Evolutionary conservation across 2,329 filamentous ascomycete genomes (phyloP).

Genomic region (Stachybotrys echinatus): DNA sequence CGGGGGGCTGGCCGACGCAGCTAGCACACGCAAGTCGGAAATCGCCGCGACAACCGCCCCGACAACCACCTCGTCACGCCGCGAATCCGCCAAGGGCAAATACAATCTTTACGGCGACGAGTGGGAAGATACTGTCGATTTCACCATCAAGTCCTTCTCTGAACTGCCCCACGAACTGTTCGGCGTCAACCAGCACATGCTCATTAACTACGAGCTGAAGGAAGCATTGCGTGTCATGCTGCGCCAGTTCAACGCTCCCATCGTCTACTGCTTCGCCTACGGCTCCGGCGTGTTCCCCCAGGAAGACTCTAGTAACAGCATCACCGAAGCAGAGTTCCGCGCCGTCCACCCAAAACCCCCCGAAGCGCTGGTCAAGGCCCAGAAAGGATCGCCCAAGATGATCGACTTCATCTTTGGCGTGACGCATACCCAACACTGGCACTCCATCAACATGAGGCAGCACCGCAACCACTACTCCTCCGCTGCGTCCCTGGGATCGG

Average conservation of each 20-base stretch:
- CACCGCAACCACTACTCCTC: constrained; percentile 91
- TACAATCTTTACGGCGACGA: constrained; percentile 32
- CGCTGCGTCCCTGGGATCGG: constrained; percentile 78
- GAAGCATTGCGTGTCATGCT: constrained; percentile 81
- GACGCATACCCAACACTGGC: constrained; percentile 92
- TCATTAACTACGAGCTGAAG: constrained; percentile 94
- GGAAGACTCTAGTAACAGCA: constrained; percentile 41
- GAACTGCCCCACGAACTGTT: constrained; percentile 53
- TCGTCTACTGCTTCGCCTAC: constrained; percentile 95
- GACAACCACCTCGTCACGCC: constrained; percentile 11
- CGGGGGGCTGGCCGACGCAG: neutral
- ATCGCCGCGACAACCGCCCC: constrained; percentile 4
- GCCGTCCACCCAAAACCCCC: constrained; percentile 80
- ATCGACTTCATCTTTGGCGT: constrained; percentile 99
- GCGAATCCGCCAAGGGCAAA: constrained; percentile 21
- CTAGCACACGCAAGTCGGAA: neutral
- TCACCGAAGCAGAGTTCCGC: constrained; percentile 51
- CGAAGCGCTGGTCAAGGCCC: constrained; percentile 73
- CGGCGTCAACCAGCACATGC: constrained; percentile 92
- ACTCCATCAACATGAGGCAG: constrained; percentile 83
- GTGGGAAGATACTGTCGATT: constrained; percentile 38
- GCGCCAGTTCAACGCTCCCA: constrained; percentile 87
- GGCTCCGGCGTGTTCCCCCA: constrained; percentile 96
- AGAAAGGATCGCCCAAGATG: constrained; percentile 88
- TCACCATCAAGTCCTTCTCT: constrained; percentile 36